Percentiles rank a stretch among this genome's conserved stretches.
These are phyloP conservation scores for Cyathus striatus DNA, from an alignment of 768 basidiomycete species.

Conservation along the genomic window DNA sequence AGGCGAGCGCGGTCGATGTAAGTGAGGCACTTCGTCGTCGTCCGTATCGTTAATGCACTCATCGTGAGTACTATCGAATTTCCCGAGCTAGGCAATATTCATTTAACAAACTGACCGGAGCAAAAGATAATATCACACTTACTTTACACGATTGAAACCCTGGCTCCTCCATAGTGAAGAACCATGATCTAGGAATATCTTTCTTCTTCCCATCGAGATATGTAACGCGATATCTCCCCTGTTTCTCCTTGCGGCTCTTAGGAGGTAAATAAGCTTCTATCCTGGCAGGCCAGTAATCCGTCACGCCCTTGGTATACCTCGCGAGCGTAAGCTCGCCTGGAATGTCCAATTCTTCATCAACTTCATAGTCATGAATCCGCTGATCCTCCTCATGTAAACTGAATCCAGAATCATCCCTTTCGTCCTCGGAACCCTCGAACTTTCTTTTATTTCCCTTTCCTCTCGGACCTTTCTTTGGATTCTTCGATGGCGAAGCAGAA, in stretches of 20 bases:
- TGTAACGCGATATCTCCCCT: constrained; percentile 44
- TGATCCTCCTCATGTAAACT: constrained; percentile 9
- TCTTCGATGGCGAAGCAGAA: constrained; percentile 3
- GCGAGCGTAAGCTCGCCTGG: constrained; percentile 69
- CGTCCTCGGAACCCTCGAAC: constrained; percentile 1
- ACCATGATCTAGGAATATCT: constrained; percentile 42
- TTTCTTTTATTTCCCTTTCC: constrained; percentile 21
- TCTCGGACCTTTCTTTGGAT: constrained; percentile 13
- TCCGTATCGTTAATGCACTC: constrained; percentile 36
- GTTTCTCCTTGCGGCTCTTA: constrained; percentile 24
- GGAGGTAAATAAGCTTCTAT: constrained; percentile 49
- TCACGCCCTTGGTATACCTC: constrained; percentile 25
- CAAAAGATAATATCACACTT: constrained; percentile 1
- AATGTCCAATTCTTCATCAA: constrained; percentile 47
- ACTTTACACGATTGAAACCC: constrained; percentile 65
- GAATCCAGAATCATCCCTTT: constrained; percentile 9
- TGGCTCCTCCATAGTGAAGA: constrained; percentile 52
- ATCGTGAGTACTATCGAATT: constrained; percentile 41
- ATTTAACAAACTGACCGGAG: neutral
- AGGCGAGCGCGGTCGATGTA: constrained; percentile 21
- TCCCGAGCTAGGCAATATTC: constrained; percentile 39
- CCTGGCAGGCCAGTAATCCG: constrained; percentile 63
- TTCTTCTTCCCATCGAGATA: constrained; percentile 51
- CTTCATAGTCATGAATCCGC: constrained; percentile 33
- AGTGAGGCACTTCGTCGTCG: constrained; percentile 22